Evolutionary conservation across 768 basidiomycete genomes (phyloP).

Genomic region (Pholiota microspora): DNA sequence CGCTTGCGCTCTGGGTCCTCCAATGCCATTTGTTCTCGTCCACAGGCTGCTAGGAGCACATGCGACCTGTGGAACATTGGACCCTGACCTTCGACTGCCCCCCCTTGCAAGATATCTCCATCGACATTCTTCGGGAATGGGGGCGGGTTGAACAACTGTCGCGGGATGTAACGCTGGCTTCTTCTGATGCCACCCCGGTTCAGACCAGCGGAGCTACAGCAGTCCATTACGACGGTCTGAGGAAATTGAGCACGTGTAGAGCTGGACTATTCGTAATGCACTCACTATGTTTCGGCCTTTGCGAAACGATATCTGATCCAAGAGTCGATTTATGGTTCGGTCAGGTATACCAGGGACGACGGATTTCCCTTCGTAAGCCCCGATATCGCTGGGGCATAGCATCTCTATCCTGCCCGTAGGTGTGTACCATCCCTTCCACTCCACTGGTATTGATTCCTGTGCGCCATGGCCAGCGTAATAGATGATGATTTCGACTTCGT

Average conservation of each 20-base stretch:
- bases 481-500: constrained; percentile 35
- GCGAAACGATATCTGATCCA: constrained; percentile 33
- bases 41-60: constrained; percentile 42
- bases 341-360: constrained; percentile 38
- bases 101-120: constrained; percentile 17
- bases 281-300: constrained; percentile 46
- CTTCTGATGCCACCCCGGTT: constrained; percentile 19
- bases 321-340: constrained; percentile 34
- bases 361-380: constrained; percentile 7
- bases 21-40: constrained; percentile 30
- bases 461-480: constrained; percentile 48
- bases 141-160: constrained; percentile 26
- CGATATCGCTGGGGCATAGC: constrained; percentile 34
- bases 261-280: neutral
- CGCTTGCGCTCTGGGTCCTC: constrained; percentile 23
- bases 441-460: constrained; percentile 27
- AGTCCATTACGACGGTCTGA: constrained; percentile 46
- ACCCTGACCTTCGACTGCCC: constrained; percentile 20
- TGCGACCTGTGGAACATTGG: constrained; percentile 30
- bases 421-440: constrained; percentile 25
- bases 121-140: constrained; percentile 25
- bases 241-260: neutral
- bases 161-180: constrained; percentile 15
- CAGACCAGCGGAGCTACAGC: constrained; percentile 41
- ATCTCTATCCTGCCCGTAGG: constrained; percentile 30